Conservation (phyloP, 306 rosid species). For the Luffa aegyptiaca region DNA sequence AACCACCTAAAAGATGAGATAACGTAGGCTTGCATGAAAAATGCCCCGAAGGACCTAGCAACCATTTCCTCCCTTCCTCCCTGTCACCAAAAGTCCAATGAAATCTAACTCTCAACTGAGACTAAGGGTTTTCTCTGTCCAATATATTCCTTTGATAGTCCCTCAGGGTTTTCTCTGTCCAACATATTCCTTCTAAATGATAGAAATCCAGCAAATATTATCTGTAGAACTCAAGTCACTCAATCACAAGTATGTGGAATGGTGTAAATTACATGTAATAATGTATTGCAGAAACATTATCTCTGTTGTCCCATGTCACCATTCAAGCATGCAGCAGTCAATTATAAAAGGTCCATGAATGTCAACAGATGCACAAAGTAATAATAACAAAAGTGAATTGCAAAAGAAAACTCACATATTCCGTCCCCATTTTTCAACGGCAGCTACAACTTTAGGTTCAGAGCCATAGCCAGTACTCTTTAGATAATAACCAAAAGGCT, state of each 20-base stretch:
- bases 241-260: background rate
- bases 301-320: background rate
- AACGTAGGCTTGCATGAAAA: background rate
- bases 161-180: background rate
- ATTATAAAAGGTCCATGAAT: background rate
- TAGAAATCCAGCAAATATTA: background rate
- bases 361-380: slow-evolving; percentile 4
- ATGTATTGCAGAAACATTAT: background rate
- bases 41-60: background rate
- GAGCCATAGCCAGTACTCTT: slow-evolving; percentile 84
- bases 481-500: slow-evolving; percentile 64
- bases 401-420: slow-evolving; percentile 61
- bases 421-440: slow-evolving; percentile 92
- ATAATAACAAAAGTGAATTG: background rate
- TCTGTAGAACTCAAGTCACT: background rate
- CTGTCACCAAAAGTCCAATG: background rate
- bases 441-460: slow-evolving; percentile 69
- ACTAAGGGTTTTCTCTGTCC: background rate
- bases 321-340: background rate
- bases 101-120: background rate
- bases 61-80: background rate
- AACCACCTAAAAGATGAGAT: background rate
- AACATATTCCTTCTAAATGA: background rate
- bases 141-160: background rate
- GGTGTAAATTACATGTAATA: background rate